Evolutionary conservation across 1,139 yeast genomes (phyloP).

Genomic region (Zygotorulaspora mrakii): DNA sequence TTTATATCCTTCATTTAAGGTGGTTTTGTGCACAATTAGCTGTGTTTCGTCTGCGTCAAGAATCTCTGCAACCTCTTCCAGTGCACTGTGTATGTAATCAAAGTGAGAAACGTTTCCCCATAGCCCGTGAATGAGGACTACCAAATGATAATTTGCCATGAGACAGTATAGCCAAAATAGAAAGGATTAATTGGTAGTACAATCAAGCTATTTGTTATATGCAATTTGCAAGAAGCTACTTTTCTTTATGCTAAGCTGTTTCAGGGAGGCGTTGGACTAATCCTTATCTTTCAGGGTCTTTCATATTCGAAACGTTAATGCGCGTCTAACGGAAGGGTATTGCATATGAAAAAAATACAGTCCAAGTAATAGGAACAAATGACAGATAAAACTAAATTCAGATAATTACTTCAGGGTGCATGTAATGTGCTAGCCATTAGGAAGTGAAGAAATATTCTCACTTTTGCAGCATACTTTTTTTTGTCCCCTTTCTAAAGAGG

Average conservation of each 20-base stretch:
- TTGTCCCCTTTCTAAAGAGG: too few species aligned
- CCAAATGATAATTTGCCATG: slow-evolving; percentile 47
- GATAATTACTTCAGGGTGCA: too few species aligned
- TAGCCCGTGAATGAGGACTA: slow-evolving; percentile 76
- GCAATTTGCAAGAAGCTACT: not conserved
- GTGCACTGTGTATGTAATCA: slow-evolving; percentile 49
- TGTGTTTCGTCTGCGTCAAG: slow-evolving; percentile 28
- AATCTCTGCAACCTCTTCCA: slow-evolving; percentile 34
- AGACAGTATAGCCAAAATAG: too few species aligned
- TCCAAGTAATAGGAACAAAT: too few species aligned
- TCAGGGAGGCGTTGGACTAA: too few species aligned
- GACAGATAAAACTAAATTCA: too few species aligned
- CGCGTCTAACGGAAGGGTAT: too few species aligned
- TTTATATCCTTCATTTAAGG: slow-evolving; percentile 56
- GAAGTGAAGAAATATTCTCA: too few species aligned
- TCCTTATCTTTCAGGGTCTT: not conserved
- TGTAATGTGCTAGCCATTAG: too few species aligned
- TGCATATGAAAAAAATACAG: too few species aligned
- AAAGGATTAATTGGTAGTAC: too few species aligned
- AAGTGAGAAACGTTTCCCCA: slow-evolving; percentile 78
- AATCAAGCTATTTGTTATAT: not conserved
- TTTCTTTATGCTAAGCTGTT: not conserved
- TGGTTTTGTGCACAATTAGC: slow-evolving; percentile 54
- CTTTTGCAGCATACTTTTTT: too few species aligned
- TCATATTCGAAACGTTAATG: not conserved